Conservation (phyloP, 495 filamentous ascomycete genomes). For the Tirmania nivea region DNA sequence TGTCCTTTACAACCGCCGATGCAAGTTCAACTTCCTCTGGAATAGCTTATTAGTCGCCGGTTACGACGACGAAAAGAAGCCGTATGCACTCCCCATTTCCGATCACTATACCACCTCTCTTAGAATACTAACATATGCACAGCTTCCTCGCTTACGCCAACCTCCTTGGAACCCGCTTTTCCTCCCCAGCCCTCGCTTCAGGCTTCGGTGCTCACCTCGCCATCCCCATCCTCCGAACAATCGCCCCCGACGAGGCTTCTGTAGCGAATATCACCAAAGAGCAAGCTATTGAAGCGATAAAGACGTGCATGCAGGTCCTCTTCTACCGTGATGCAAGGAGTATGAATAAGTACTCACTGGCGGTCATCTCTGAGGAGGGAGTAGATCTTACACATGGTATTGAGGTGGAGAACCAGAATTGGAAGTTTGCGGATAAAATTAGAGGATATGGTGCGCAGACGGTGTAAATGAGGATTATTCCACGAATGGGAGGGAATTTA, state of each 20-base stretch:
- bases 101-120: slow-evolving; percentile 74
- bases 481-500: too few species aligned
- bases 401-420: slow-evolving; percentile 37
- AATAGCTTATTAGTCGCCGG: slow-evolving; percentile 83
- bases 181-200: slow-evolving; percentile 66
- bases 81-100: slow-evolving; percentile 33
- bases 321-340: slow-evolving; percentile 93
- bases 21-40: slow-evolving; percentile 93
- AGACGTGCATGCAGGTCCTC: slow-evolving; percentile 92
- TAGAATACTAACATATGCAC: slow-evolving; percentile 36
- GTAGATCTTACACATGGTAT: slow-evolving; percentile 55
- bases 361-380: slow-evolving; percentile 63
- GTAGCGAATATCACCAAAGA: slow-evolving; percentile 50
- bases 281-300: slow-evolving; percentile 53
- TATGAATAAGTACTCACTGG: slow-evolving; percentile 75
- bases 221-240: slow-evolving; percentile 64
- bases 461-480: too few species aligned
- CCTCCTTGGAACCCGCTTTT: slow-evolving; percentile 80
- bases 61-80: slow-evolving; percentile 53
- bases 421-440: slow-evolving; percentile 85
- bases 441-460: slow-evolving; percentile 53
- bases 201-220: slow-evolving; percentile 87
- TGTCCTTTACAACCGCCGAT: slow-evolving; percentile 81
- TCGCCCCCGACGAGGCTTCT: slow-evolving; percentile 59
- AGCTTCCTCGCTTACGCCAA: slow-evolving; percentile 70